Evolutionary conservation across 2,329 filamentous ascomycete species (phyloP), one percentile per base, ranked within the genome.

Genomic region (Dothideomycetes sp.): DNA sequence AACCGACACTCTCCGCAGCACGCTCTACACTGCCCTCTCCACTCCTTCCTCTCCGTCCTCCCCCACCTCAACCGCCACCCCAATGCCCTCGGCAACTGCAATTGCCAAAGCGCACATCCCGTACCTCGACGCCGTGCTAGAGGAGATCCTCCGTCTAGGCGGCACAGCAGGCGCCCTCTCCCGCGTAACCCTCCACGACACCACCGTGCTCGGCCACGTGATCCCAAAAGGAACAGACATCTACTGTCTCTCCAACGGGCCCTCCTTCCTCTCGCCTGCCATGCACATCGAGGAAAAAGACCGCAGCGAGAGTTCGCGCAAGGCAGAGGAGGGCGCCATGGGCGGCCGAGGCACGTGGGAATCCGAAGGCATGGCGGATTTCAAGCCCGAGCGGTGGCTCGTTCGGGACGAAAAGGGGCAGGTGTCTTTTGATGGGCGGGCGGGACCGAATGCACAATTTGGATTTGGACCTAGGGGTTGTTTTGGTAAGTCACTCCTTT

Each of bases 111-210:
- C 51, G 3, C 43, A 49, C 3, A 45, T 62, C 16, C 61, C 58
- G 2, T 69, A 68, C 36, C 59, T 70, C 8, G 62, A 68, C 38
- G 66, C 59, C 0, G 45, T 50, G 2, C 51, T 63, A 8, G 63
- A 68, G 43, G 66, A 70, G 39, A 53, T 57, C 3, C 38, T 61
- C 4, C 61, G 66, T 8, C 48, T 51, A 7, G 47, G 51, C 11
- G 41, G 41, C 11, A 58, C 59, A 2, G 52, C 50, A 1, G 45
- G 44, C 1, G 49, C 37, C 4, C 34, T 52, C 1, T 41, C 52
- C 1, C 60, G 67, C 10, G 44, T 44, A 1, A 53, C 61, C 1
- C 49, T 50, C 2, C 45, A 49, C 12, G 65, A 69, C 43, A 62
- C 64, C 1, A 45, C 54, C 4, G 40, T 70, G 4, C 52, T 69